Conservation (phyloP, 1,284 basidiomycete species). For the Amylostereum areolatum region DNA sequence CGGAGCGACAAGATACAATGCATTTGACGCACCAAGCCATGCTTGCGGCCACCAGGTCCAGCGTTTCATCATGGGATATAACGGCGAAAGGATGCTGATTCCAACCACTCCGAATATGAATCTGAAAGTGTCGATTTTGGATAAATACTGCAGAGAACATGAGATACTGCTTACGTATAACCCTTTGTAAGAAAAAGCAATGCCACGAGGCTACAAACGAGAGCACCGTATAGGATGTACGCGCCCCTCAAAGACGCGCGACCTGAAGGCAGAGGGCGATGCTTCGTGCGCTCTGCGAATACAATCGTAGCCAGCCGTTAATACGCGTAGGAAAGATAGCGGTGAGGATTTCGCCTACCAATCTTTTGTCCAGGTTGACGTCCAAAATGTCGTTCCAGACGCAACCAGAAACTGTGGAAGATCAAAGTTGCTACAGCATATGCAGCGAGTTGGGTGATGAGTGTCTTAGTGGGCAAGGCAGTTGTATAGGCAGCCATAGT, state of each 20-base stretch:
- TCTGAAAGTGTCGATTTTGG: slow-evolving; percentile 18
- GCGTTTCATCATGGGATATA: slow-evolving; percentile 41
- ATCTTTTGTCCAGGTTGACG: slow-evolving; percentile 17
- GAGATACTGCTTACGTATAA: not conserved
- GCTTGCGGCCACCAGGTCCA: slow-evolving; percentile 54
- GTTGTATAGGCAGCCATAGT: slow-evolving; percentile 4
- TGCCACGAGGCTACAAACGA: slow-evolving; percentile 28
- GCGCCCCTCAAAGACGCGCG: slow-evolving; percentile 30
- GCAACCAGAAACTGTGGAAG: slow-evolving; percentile 11
- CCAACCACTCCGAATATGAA: slow-evolving; percentile 31
- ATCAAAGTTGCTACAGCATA: slow-evolving; percentile 3
- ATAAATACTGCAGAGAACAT: not conserved
- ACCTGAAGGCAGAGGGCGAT: slow-evolving; percentile 33
- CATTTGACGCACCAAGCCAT: slow-evolving; percentile 37
- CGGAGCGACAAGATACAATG: slow-evolving; percentile 11
- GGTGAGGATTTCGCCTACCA: slow-evolving; percentile 11
- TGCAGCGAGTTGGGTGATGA: not conserved
- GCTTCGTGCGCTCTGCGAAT: slow-evolving; percentile 30
- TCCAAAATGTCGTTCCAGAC: slow-evolving; percentile 19
- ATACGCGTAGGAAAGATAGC: too few relatives aligned
- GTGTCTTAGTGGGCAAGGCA: not conserved
- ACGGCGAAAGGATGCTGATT: slow-evolving; percentile 35
- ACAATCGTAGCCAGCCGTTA: not conserved
- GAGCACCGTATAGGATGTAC: slow-evolving; percentile 28
- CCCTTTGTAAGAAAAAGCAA: not conserved